Evolutionary conservation across 108 stramenopile species (phyloP), one percentile per base, ranked within the genome.

Genomic region (Skeletonema grethae): DNA sequence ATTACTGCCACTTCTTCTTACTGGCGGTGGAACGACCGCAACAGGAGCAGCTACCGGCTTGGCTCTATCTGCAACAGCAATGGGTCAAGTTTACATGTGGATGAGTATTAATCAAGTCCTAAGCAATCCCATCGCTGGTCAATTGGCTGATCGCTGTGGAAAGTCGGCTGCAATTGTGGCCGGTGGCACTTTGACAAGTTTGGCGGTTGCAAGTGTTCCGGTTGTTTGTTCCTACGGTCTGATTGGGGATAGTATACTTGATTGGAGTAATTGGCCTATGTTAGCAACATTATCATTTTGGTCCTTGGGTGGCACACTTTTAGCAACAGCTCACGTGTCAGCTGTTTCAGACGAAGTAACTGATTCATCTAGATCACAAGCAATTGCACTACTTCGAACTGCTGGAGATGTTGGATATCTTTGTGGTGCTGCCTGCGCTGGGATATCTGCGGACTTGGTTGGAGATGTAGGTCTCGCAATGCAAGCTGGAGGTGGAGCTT

Each of bases 381-480:
- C 91, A 9, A 88, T 95, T 57, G 94, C 91, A 1, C 55, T 95
- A 57, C 60, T 95, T 20, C 58, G 94, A 60, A 95, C 94, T 1
- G 70, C 87, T 16, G 91, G 94, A 4, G 94, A 95, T 67, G 91
- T 92, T 20, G 94, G 94, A 15, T 91, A 91, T 31, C 70, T 92
- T 30, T 62, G 89, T n/a, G 94, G 94, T 24, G 94, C 94, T 8
- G 80, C 83, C 4, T 62, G 77, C 9, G 88, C 86, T 48, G 94
- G 94, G 25, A 68, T 84, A 2, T 60, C 92, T 31, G 91, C 91
- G 8, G 90, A 93, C 79, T 64, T 65, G 48, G 77, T 85, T n/a
- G 84, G 88, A 28, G 94, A 90, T 69, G 61, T 86, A 11, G 76
- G 76, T 4, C 35, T 57, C 20, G 91, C 94, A 29, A 91, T 95